A percentile compares a stretch with the other conserved stretches of the same genome.
phyloP scores from a whole-genome alignment of 1,284 basidiomycete genomes.

The Fomitopsis pinicola region DNA sequence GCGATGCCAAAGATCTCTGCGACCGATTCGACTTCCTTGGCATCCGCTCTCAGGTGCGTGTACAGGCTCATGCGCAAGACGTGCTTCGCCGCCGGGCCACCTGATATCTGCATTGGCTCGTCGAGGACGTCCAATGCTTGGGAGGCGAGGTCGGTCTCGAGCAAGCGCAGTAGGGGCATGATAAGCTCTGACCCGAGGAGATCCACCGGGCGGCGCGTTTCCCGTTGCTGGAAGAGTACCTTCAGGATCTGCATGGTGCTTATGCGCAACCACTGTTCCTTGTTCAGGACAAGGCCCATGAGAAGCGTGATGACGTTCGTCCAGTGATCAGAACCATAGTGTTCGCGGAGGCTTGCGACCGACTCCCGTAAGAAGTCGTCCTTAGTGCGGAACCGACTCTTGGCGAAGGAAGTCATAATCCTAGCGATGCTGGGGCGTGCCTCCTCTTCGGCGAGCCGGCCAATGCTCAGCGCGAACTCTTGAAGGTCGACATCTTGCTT shows the following conservation, averaged over 20 bases:
- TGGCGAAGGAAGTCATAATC: conserved; percentile 87
- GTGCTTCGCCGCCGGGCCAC: conserved; percentile 74
- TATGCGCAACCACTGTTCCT: conserved; percentile 77
- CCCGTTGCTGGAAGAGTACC: conserved; percentile 82
- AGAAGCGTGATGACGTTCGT: conserved; percentile 78
- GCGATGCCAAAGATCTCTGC: conserved; percentile 80
- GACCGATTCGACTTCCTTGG: conserved; percentile 42
- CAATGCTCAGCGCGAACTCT: conserved; percentile 75
- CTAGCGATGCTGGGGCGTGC: conserved; percentile 75
- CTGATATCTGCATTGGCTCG: conserved; percentile 77
- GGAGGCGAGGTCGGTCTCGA: conserved; percentile 81
- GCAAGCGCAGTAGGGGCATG: conserved; percentile 84
- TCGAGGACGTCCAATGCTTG: conserved; percentile 91
- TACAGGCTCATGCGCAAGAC: conserved; percentile 88
- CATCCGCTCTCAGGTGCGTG: conserved; percentile 38
- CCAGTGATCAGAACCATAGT: conserved; percentile 71
- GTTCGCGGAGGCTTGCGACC: conserved; percentile 78
- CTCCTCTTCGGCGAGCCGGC: conserved; percentile 67
- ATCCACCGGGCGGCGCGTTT: conserved; percentile 72
- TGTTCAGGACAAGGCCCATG: conserved; percentile 84
- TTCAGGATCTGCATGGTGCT: conserved; percentile 88
- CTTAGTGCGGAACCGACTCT: conserved; percentile 84
- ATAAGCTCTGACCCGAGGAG: conserved; percentile 81
- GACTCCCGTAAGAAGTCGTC: conserved; percentile 95
- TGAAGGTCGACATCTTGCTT: conserved; percentile 58